These are phyloP conservation scores for Tylopilus plumbeoviolaceoides DNA, from an alignment of 768 basidiomycete genomes.

Conservation along the genomic window DNA sequence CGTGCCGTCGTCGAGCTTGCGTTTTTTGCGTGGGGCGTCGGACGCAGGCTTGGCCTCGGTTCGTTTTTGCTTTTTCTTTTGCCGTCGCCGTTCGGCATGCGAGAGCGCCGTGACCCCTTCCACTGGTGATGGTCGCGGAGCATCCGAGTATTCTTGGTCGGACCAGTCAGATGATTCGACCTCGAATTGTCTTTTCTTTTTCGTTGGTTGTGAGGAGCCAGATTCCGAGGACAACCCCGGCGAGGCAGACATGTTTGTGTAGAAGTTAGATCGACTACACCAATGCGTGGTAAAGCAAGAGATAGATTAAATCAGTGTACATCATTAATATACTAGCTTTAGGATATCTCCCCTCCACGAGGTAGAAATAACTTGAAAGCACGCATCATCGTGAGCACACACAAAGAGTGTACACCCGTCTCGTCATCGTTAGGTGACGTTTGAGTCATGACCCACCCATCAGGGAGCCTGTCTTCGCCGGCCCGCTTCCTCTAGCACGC, in stretches of 20 bases:
- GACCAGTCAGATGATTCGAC: slow-evolving; percentile 13
- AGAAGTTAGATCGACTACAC: not conserved
- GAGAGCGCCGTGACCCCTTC: slow-evolving; percentile 51
- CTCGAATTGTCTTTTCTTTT: slow-evolving; percentile 24
- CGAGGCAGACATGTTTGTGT: slow-evolving; percentile 14
- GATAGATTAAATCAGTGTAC: slow-evolving; percentile 15
- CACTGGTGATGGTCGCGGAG: not conserved
- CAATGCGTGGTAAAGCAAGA: slow-evolving; percentile 5
- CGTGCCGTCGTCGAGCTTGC: slow-evolving; percentile 36
- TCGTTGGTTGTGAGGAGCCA: slow-evolving; percentile 22
- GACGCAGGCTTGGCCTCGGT: not conserved
- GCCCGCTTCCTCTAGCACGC: slow-evolving; percentile 51
- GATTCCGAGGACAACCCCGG: slow-evolving; percentile 33
- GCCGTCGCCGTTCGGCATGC: slow-evolving; percentile 67
- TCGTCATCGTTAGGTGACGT: slow-evolving; percentile 4
- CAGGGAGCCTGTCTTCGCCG: slow-evolving; percentile 22
- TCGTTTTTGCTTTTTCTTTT: slow-evolving; percentile 44
- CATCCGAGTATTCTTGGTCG: slow-evolving; percentile 27
- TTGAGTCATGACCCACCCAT: not conserved
- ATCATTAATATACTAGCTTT: slow-evolving; percentile 22
- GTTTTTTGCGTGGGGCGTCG: slow-evolving; percentile 38
- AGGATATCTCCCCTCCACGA: slow-evolving; percentile 13
- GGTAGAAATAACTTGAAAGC: not conserved
- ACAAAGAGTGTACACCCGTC: slow-evolving; percentile 3
- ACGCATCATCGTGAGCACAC: not conserved